Evolutionary conservation across 2,329 filamentous ascomycete species (phyloP), one percentile per base, ranked within the genome.

Genomic region (Stagonosporopsis chrysanthemi): DNA sequence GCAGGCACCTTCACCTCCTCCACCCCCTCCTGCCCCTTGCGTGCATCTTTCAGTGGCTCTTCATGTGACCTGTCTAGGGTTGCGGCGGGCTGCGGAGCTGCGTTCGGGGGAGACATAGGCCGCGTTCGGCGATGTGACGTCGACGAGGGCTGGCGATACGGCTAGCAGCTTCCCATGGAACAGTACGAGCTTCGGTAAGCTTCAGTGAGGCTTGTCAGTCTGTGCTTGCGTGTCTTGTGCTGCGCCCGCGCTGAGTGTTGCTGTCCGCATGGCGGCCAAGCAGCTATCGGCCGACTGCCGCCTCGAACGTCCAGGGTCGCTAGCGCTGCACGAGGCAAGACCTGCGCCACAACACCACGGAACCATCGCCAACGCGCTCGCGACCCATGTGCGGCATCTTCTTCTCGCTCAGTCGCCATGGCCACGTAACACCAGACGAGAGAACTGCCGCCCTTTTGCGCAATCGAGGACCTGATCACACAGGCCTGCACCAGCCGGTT

Each of bases 311-410:
- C 42, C n/a, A 31, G 35, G 22, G 46, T 33, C 42, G 35, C 56
- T 33, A 33, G 35, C 47, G 29, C 36, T 17, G 28, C 31, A 44
- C 48, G 40, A 29, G n/a, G 31, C 40, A 28, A 19, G 19, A 22
- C 33, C 43, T 57, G 54, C 54, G 54, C 54, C 54, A 57, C 54
- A 52, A 54, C 50, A 58, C 61, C 57, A 57, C 38, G 52, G 55
- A 56, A 31, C 47, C 58, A 58, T 55, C 55, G 38, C 62, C 38
- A 52, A 17, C 26, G 45, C 48, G 38, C 17, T 31, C 22, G 12
- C 44, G 17, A 17, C 41, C 28, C 43, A 77, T 76, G 75, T 77
- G 75, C 61, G 83, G 82, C 64, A 84, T 84, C 60, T 83, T 80
- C 71, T 83, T 81, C 70, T 82, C 81, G 17, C 71, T 83, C 62